Conservation (phyloP, 2,329 filamentous ascomycete genomes). For the Gnomoniopsis sp. region DNA sequence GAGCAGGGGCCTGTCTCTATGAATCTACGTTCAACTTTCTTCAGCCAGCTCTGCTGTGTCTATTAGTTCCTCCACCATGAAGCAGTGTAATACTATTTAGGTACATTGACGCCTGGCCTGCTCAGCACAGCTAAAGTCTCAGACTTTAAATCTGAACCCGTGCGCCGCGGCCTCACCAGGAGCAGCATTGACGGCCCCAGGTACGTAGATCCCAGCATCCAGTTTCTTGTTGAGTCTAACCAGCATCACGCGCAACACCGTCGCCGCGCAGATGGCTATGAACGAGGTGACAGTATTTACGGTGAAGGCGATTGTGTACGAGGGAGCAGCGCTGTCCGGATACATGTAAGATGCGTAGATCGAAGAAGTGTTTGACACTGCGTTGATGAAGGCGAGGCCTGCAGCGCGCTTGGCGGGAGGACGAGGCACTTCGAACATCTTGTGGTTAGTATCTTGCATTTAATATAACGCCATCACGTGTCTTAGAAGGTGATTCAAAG, state of each 20-base stretch:
- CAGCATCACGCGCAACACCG: slow-evolving; percentile 60
- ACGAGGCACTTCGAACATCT: slow-evolving; percentile 48
- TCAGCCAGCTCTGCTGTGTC: too few relatives aligned
- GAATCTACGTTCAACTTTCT: too few relatives aligned
- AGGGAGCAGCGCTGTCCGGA: slow-evolving; percentile 41
- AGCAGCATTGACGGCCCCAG: slow-evolving; percentile 53
- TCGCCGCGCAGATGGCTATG: slow-evolving; percentile 61
- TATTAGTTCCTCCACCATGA: too few relatives aligned
- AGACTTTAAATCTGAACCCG: slow-evolving; percentile 66
- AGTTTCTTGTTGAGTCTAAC: slow-evolving; percentile 66
- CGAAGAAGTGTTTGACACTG: slow-evolving; percentile 63
- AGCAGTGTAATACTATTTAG: too few relatives aligned
- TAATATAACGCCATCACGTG: too few relatives aligned
- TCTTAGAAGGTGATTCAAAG: too few relatives aligned
- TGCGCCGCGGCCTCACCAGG: slow-evolving; percentile 54
- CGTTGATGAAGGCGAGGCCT: slow-evolving; percentile 73
- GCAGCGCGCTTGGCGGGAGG: slow-evolving; percentile 70
- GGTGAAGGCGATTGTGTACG: slow-evolving; percentile 56
- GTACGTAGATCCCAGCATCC: slow-evolving; percentile 57
- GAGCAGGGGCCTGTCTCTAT: too few relatives aligned
- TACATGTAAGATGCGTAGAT: slow-evolving; percentile 73
- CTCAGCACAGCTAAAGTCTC: neutral
- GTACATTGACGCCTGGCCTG: too few relatives aligned
- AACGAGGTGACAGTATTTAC: slow-evolving; percentile 66
- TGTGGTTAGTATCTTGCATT: too few relatives aligned